Evolutionary conservation across 2,329 filamentous ascomycete genomes (phyloP).

Genomic region (Dendryphion nanum): DNA sequence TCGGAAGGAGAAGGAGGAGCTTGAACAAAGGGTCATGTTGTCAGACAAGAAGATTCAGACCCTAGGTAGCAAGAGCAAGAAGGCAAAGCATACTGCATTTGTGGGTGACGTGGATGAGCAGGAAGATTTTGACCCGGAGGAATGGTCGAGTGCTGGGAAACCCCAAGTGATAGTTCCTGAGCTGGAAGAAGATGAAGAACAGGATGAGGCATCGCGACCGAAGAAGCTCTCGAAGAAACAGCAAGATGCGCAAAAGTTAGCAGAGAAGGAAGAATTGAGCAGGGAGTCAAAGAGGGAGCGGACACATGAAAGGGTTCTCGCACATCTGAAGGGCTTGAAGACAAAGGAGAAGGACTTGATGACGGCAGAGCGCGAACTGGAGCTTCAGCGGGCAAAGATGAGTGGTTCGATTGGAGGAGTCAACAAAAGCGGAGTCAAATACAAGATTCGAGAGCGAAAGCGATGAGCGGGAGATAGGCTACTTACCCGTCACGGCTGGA

Average conservation of each 20-base stretch:
- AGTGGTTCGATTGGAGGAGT: conserved; percentile 58
- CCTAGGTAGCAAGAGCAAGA: conserved; percentile 24
- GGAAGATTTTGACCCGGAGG: conserved; percentile 40
- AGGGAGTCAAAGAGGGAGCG: conserved; percentile 48
- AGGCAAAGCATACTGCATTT: conserved; percentile 36
- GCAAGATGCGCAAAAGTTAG: conserved; percentile 26
- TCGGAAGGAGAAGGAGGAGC: conserved; percentile 52
- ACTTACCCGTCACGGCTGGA: too few relatives aligned
- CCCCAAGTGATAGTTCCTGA: conserved; percentile 11
- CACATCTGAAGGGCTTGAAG: conserved; percentile 53
- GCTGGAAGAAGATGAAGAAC: conserved; percentile 25
- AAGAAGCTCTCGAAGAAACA: conserved; percentile 32
- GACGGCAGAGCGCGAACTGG: conserved; percentile 56
- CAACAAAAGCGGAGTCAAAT: conserved; percentile 64
- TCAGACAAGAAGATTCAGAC: conserved; percentile 43
- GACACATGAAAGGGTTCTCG: conserved; percentile 48
- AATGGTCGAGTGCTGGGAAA: conserved; percentile 39
- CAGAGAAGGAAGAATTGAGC: conserved; percentile 27
- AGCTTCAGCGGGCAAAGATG: conserved; percentile 62
- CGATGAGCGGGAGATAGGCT: conserved; percentile 37
- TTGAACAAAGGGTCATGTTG: conserved; percentile 41
- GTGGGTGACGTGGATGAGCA: conserved; percentile 43
- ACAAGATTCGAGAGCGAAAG: conserved; percentile 63
- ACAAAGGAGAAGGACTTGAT: conserved; percentile 56
- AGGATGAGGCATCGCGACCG: conserved; percentile 15